These are phyloP conservation scores for Parsonsia alboflavescens DNA, from an alignment of 257 asterid genomes.

Conservation along the genomic window DNA sequence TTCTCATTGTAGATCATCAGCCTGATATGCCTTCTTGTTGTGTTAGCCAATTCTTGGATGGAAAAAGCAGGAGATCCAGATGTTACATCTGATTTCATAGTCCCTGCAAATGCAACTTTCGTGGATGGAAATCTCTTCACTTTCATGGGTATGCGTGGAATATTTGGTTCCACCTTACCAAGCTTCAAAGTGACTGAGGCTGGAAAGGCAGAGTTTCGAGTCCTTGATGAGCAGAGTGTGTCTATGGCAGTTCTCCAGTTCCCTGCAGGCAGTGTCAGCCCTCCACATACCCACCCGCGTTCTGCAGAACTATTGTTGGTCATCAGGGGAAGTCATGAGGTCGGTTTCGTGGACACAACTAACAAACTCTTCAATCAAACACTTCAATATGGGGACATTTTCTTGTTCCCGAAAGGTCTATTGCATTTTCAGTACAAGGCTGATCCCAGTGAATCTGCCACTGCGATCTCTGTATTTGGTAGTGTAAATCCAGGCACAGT, in stretches of 20 bases:
- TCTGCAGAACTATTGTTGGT: constrained; percentile 21
- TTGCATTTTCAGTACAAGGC: constrained; percentile 22
- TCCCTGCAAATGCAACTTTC: constrained; percentile 14
- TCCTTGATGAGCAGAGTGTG: constrained; percentile 28
- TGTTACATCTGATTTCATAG: constrained; percentile 11
- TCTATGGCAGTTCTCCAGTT: constrained; percentile 26
- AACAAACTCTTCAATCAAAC: constrained; percentile 7
- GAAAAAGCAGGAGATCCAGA: constrained; percentile 21
- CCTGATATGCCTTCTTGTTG: not conserved
- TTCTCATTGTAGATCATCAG: not conserved
- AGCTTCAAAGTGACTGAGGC: constrained; percentile 13
- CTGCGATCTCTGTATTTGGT: constrained; percentile 26
- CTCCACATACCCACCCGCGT: constrained; percentile 27
- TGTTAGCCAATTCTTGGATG: constrained; percentile 13
- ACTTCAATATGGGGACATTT: not conserved
- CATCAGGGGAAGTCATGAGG: constrained; percentile 12
- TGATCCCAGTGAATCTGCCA: constrained; percentile 3
- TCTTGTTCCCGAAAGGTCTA: not conserved
- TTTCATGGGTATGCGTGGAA: constrained; percentile 10
- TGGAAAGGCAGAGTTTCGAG: constrained; percentile 21
- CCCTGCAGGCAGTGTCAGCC: constrained; percentile 34
- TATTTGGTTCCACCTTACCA: not conserved
- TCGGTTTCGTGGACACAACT: constrained; percentile 23
- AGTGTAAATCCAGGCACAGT: constrained; percentile 26
- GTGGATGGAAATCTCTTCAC: constrained; percentile 24